Evolutionary conservation across 2,329 filamentous ascomycete genomes (phyloP).

Genomic region (Cytospora mali): DNA sequence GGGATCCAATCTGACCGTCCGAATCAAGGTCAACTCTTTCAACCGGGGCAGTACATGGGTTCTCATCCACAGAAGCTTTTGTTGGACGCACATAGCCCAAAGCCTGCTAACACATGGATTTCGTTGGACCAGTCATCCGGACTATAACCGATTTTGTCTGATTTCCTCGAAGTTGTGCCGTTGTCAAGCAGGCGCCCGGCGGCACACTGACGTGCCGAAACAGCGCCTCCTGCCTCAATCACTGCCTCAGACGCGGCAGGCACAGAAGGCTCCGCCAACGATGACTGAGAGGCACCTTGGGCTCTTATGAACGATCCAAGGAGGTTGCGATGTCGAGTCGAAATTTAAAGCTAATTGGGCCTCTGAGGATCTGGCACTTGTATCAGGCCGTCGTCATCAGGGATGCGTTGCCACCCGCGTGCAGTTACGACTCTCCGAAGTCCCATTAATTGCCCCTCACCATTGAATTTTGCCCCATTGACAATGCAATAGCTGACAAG

Average conservation of each 20-base stretch:
- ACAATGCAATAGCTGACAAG: not conserved
- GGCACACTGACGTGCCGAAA: conserved; percentile 38
- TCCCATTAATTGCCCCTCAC: not conserved
- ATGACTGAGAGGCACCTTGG: conserved; percentile 33
- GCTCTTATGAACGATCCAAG: conserved; percentile 26
- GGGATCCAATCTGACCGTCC: not conserved
- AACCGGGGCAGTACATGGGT: not conserved
- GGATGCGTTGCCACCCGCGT: not conserved
- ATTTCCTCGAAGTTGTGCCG: conserved; percentile 9
- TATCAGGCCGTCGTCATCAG: not conserved
- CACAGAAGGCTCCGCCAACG: conserved; percentile 33
- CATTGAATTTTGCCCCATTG: not conserved
- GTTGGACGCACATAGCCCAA: conserved; percentile 9
- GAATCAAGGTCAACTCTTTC: conserved; percentile 1
- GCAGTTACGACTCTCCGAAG: not conserved
- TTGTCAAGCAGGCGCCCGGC: not conserved
- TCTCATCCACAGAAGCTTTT: not conserved
- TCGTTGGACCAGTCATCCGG: conserved; percentile 2
- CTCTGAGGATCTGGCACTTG: not conserved
- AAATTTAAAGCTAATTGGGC: not conserved
- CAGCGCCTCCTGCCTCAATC: conserved; percentile 37
- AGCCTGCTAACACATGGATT: conserved; percentile 8
- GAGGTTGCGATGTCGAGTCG: conserved; percentile 15
- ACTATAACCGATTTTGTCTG: conserved; percentile 3
- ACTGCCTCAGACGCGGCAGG: conserved; percentile 37